Evolutionary conservation across 371 early-diverging fungal genomes (phyloP).

Genomic region (Amoeboaphelidium protococcarum): DNA sequence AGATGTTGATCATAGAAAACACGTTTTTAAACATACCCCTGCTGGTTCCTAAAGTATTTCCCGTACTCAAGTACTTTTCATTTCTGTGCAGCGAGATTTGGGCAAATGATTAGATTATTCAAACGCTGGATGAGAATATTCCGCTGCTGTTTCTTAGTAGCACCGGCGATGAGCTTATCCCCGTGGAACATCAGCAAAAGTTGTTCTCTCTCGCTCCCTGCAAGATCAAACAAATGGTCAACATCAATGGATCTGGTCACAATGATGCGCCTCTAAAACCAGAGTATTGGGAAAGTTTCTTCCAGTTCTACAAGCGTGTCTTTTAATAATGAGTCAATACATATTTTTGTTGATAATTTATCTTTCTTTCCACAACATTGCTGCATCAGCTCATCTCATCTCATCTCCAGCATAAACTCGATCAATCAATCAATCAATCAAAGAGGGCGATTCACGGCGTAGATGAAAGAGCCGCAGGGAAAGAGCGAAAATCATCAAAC

Average conservation of each 20-base stretch:
- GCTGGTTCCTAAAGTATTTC: conserved; percentile 59
- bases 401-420: too few species aligned
- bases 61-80: conserved; percentile 31
- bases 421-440: too few species aligned
- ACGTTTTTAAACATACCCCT: conserved; percentile 75
- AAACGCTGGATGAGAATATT: conserved; percentile 25
- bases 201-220: conserved; percentile 20
- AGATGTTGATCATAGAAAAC: conserved; percentile 73
- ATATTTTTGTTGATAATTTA: too few species aligned
- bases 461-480: too few species aligned
- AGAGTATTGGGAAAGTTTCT: conserved; percentile 52
- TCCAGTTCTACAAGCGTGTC: conserved; percentile 13
- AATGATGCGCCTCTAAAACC: conserved; percentile 72
- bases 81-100: conserved; percentile 70
- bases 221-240: conserved; percentile 4
- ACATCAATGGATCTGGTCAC: conserved; percentile 51
- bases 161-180: conserved; percentile 56
- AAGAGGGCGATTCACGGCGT: too few species aligned
- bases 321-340: too few species aligned
- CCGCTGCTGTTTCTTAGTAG: conserved; percentile 69
- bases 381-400: too few species aligned
- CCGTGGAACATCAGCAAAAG: conserved; percentile 52
- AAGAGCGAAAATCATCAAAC: too few species aligned
- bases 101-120: conserved; percentile 46
- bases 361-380: too few species aligned